Percentiles rank a stretch among this genome's conserved stretches.
These are phyloP conservation scores for Blastosporella zonata DNA, from an alignment of 1,284 basidiomycete genomes.

Conservation along the genomic window DNA sequence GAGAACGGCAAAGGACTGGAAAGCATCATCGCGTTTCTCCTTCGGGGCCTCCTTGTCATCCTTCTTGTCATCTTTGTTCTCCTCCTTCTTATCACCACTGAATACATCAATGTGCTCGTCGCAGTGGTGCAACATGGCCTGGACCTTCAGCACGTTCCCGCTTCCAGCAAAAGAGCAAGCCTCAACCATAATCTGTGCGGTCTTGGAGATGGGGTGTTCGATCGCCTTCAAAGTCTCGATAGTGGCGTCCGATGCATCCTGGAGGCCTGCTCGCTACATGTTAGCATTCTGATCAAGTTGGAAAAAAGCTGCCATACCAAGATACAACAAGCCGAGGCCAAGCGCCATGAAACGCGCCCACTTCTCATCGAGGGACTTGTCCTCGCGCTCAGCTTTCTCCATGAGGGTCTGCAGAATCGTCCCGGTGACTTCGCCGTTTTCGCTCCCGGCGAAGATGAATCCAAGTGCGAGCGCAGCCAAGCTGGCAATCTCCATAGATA, in stretches of 20 bases:
- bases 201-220: constrained; percentile 89
- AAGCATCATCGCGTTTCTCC: constrained; percentile 71
- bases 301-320: constrained; percentile 57
- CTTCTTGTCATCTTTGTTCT: constrained; percentile 51
- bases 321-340: constrained; percentile 88
- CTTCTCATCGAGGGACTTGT: constrained; percentile 81
- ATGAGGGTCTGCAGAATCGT: constrained; percentile 92
- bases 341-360: constrained; percentile 93
- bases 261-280: constrained; percentile 55
- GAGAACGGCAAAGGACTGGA: constrained; percentile 92
- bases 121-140: constrained; percentile 91
- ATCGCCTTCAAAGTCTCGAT: constrained; percentile 95
- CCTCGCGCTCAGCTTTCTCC: constrained; percentile 80
- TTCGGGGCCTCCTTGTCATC: constrained; percentile 56
- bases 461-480: constrained; percentile 88
- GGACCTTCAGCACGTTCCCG: constrained; percentile 94
- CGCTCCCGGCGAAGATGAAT: constrained; percentile 95
- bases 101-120: constrained; percentile 82
- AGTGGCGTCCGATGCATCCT: constrained; percentile 93
- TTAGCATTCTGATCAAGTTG: neutral
- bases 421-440: constrained; percentile 90
- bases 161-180: constrained; percentile 95
- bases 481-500: constrained; percentile 88
- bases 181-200: constrained; percentile 91
- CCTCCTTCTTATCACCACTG: constrained; percentile 27